Base-by-base conservation (phyloP, 345 rosid species). In the Lagerstroemia speciosa region DNA sequence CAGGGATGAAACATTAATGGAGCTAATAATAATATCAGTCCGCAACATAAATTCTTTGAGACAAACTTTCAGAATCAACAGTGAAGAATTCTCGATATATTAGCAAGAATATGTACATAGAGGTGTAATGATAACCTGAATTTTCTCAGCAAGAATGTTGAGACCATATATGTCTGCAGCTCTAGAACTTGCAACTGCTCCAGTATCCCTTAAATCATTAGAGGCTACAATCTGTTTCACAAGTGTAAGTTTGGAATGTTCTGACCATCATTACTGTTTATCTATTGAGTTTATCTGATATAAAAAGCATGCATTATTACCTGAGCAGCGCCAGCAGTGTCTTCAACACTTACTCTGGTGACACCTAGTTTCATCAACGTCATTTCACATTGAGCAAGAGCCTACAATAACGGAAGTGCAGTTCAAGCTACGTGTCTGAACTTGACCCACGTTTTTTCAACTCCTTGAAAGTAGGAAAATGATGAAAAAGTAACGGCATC, bases 151-250 rank as follows among this genome's bases (percentile, higher is more conserved):
- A 63, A 93, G 89, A 79, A 93, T 77, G 75, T 83, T 75, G 2
- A 93, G 91, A 64, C 96, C 98, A 46, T 93, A 93, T 34, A 93
- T 83, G 77, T 82, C 79, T 67, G 97, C 97, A 66, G 98, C 97
- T 61, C 88, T 86, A 68, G 88, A 81, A 78, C 98, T 91, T n/a
- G 98, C 97, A 8, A 93, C 69, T 58, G 97, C 98, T 34, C 93
- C 97, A 29, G 79, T 70, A 53, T 87, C 90, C 67, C 78, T 86
- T 74, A 66, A 48, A 6, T 87, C 85, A 40, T 77, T 80, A 33
- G 81, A 79, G 63, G 94, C 83, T 57, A 91, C 87, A 71, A 75
- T 74, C 97, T 93, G 79, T 62, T 26, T 53, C 55, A 50, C n/a
- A n/a, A n/a, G 1, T 3, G 30, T n/a, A 53, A n/a, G 30, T 3